These are phyloP conservation scores for Colletotrichum cordylinicola DNA, from an alignment of 2,329 filamentous ascomycete genomes.

Conservation along the genomic window DNA sequence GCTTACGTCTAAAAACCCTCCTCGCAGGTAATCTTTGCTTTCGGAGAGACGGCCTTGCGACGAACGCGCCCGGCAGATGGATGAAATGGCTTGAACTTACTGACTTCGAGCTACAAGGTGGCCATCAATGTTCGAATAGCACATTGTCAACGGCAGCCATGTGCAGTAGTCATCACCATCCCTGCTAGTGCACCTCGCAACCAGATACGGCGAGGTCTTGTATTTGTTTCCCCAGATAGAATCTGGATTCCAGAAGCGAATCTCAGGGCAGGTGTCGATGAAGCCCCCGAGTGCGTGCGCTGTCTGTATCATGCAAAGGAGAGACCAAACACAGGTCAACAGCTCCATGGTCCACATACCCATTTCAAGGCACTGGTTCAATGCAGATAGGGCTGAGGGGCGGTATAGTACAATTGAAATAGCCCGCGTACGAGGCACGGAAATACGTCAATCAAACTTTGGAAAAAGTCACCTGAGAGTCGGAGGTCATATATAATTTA, in stretches of 20 bases:
- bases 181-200: neutral
- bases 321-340: fast-evolving
- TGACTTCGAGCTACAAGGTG: neutral
- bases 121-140: neutral
- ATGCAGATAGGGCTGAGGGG: neutral
- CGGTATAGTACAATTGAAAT: fast-evolving
- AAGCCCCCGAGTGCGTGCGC: neutral
- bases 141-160: neutral
- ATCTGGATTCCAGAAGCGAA: neutral
- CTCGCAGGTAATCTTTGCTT: neutral
- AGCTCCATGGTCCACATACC: fast-evolving
- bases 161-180: neutral
- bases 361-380: neutral
- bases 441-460: neutral
- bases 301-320: neutral
- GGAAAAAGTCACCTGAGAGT: neutral
- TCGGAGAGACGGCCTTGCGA: neutral
- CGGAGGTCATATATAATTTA: fast-evolving
- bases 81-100: neutral
- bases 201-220: neutral
- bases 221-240: neutral
- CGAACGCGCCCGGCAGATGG: neutral
- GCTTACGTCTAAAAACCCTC: neutral
- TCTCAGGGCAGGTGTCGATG: neutral
- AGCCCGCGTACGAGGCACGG: fast-evolving